Percentiles rank a stretch among this genome's conserved stretches.
phyloP scores from a whole-genome alignment of 441 rosid genomes.

The Corymbia citriodora region DNA sequence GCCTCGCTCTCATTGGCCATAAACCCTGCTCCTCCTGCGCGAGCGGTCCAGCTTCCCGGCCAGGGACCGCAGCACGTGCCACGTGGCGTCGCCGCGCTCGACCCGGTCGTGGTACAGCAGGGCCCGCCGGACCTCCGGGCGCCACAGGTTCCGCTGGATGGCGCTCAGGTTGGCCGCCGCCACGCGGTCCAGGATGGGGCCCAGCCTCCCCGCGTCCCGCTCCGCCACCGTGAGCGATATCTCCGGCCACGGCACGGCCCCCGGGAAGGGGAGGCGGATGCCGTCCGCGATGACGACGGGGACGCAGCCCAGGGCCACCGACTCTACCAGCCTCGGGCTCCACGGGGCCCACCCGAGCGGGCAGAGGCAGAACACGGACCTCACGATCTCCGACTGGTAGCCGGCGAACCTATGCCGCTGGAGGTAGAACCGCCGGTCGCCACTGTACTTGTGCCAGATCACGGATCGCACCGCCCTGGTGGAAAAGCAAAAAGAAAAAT shows the following conservation, averaged over 20 bases:
- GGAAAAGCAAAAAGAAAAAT: neutral
- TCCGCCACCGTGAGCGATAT: slow-evolving; percentile 82
- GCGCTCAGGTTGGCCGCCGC: slow-evolving; percentile 61
- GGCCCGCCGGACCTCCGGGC: slow-evolving; percentile 45
- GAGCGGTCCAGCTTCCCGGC: slow-evolving; percentile 43
- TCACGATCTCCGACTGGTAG: slow-evolving; percentile 78
- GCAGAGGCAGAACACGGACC: slow-evolving; percentile 82
- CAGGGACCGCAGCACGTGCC: slow-evolving; percentile 61
- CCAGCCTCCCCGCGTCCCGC: slow-evolving; percentile 53
- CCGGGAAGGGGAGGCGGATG: slow-evolving; percentile 73
- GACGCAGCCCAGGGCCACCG: slow-evolving; percentile 74
- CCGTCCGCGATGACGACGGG: slow-evolving; percentile 91
- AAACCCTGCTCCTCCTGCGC: slow-evolving; percentile 26
- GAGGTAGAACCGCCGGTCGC: slow-evolving; percentile 72
- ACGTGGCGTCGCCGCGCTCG: slow-evolving; percentile 78
- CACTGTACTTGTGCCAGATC: slow-evolving; percentile 63
- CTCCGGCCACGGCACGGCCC: slow-evolving; percentile 59
- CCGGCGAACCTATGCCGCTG: slow-evolving; percentile 66
- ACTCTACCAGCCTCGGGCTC: slow-evolving; percentile 93
- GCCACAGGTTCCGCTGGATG: slow-evolving; percentile 62
- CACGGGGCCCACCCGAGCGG: slow-evolving; percentile 99
- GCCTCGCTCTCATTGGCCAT: slow-evolving; percentile 15
- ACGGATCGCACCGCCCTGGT: slow-evolving; percentile 70
- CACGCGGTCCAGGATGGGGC: slow-evolving; percentile 63
- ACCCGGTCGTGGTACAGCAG: slow-evolving; percentile 45